phyloP scores from a whole-genome alignment of 2,329 filamentous ascomycete species.

The Cryphonectria naterciae region DNA sequence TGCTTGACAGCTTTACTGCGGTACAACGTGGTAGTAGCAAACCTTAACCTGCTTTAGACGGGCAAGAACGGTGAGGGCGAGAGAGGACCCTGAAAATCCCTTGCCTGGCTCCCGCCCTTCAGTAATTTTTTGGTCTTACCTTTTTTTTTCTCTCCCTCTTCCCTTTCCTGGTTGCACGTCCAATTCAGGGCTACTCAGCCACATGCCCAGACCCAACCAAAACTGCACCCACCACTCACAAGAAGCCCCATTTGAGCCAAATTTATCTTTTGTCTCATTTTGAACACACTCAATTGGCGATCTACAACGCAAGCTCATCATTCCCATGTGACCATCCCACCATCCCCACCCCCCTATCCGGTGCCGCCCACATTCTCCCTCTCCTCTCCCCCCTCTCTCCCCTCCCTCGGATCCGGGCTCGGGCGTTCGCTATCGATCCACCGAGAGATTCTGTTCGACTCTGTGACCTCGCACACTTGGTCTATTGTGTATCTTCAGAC shows the following conservation, averaged over 20 bases:
- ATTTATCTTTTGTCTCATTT: background rate
- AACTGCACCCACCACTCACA: background rate
- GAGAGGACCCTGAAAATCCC: slow-evolving; percentile 4
- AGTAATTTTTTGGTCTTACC: background rate
- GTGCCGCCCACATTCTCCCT: background rate
- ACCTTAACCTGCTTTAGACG: background rate
- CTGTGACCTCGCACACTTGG: too few species aligned
- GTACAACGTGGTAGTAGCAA: background rate
- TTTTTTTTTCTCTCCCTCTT: background rate
- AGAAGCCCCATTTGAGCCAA: background rate
- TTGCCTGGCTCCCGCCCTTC: background rate
- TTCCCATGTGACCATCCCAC: background rate
- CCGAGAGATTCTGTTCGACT: background rate
- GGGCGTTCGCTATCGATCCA: background rate
- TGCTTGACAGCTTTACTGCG: background rate
- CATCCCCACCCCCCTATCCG: too few species aligned
- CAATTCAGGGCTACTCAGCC: slow-evolving; percentile 10
- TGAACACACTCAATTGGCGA: background rate
- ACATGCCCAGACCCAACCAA: background rate
- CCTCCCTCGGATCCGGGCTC: slow-evolving; percentile 4
- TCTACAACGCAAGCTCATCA: background rate
- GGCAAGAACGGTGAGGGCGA: background rate
- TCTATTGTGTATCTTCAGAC: background rate
- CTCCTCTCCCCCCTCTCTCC: background rate
- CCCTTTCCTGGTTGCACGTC: background rate